Evolutionary conservation across 441 rosid species (phyloP).

Genomic region (Adansonia rubrostipa): DNA sequence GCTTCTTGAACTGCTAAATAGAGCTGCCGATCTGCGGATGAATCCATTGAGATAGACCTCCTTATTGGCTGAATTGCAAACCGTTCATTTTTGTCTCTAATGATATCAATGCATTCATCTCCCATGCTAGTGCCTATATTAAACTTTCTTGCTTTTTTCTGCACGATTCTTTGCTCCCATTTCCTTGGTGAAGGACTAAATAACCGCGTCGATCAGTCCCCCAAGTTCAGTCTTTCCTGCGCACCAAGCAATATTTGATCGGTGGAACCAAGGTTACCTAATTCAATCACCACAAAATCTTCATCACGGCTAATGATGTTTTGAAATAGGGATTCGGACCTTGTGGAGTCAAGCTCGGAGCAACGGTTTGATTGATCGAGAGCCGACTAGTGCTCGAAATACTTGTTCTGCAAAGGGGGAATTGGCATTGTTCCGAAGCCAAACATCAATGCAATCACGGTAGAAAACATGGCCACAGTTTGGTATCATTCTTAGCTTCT

Average conservation of each 20-base stretch:
- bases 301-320: slow-evolving; percentile 48
- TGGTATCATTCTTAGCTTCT: slow-evolving; percentile 75
- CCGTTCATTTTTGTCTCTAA: slow-evolving; percentile 63
- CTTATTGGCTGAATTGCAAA: slow-evolving; percentile 74
- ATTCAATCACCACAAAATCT: slow-evolving; percentile 75
- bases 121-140: slow-evolving; percentile 77
- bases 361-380: slow-evolving; percentile 36
- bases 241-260: slow-evolving; percentile 34
- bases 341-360: slow-evolving; percentile 50
- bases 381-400: slow-evolving; percentile 51
- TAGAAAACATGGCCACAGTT: slow-evolving; percentile 82
- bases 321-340: slow-evolving; percentile 42
- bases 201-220: slow-evolving; percentile 32
- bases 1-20: slow-evolving; percentile 66
- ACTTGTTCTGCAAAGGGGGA: slow-evolving; percentile 85
- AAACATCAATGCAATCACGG: slow-evolving; percentile 87
- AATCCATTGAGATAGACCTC: slow-evolving; percentile 90
- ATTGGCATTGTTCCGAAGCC: slow-evolving; percentile 90
- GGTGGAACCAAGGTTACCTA: slow-evolving; percentile 40
- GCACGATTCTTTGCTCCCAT: slow-evolving; percentile 38
- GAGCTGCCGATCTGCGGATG: slow-evolving; percentile 64
- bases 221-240: slow-evolving; percentile 52
- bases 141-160: slow-evolving; percentile 46
- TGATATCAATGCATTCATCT: slow-evolving; percentile 68
- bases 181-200: slow-evolving; percentile 46